A percentile compares a stretch with the other conserved stretches of the same genome.
phyloP scores from a whole-genome alignment of 805 yeast species.

The Zygosaccharomyces bisporus region DNA sequence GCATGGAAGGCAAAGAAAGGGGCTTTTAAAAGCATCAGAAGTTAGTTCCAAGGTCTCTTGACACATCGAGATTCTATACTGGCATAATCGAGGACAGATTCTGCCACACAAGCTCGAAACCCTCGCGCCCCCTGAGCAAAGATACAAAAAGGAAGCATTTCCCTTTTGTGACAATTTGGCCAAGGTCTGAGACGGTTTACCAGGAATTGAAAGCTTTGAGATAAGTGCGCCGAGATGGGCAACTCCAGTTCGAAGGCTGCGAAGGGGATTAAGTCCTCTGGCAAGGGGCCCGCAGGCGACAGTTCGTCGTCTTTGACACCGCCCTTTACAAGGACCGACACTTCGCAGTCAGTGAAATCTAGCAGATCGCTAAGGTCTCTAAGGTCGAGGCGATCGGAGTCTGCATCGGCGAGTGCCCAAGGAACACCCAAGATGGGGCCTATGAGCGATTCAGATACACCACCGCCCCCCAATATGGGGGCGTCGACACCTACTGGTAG shows the following conservation, averaged over 20 bases:
- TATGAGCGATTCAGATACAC: slow-evolving; percentile 3
- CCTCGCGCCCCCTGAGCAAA: not conserved
- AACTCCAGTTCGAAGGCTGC: slow-evolving; percentile 46
- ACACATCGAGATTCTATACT: not conserved
- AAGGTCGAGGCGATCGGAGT: slow-evolving; percentile 34
- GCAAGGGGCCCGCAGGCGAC: slow-evolving; percentile 7
- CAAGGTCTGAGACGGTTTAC: not conserved
- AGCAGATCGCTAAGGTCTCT: slow-evolving; percentile 44
- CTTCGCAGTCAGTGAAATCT: slow-evolving; percentile 48
- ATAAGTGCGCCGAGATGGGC: slow-evolving; percentile 44
- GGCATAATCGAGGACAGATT: not conserved
- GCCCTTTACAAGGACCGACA: slow-evolving; percentile 55
- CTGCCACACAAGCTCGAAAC: not conserved
- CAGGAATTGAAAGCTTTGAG: not conserved
- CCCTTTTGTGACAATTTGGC: not conserved
- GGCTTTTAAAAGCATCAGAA: slow-evolving; percentile 1
- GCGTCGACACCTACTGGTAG: slow-evolving; percentile 5
- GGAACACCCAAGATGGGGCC: slow-evolving; percentile 9
- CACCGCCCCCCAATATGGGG: slow-evolving; percentile 2
- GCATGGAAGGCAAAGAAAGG: not conserved
- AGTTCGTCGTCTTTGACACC: slow-evolving; percentile 15
- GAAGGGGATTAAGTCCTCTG: slow-evolving; percentile 17
- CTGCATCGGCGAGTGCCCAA: slow-evolving; percentile 29
- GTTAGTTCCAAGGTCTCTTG: not conserved
- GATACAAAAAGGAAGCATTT: not conserved